phyloP scores from a whole-genome alignment of 257 asterid genomes.

The Ehretia macrophylla region DNA sequence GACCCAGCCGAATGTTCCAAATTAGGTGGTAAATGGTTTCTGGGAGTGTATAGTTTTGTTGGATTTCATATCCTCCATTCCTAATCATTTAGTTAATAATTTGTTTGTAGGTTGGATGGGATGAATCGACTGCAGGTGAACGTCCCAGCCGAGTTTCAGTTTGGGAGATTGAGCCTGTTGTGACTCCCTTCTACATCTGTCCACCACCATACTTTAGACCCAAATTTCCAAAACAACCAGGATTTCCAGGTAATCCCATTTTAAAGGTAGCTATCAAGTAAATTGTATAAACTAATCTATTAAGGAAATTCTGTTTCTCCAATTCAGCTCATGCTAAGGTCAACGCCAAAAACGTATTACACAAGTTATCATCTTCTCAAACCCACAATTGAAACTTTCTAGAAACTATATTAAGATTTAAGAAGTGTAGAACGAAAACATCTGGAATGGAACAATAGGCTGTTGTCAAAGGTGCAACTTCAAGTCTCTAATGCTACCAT shows the following conservation, averaged over 20 bases:
- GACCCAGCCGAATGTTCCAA: too few relatives aligned
- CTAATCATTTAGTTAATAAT: conserved; percentile 7
- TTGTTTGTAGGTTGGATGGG: conserved; percentile 88
- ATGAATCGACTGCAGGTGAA: conserved; percentile 96
- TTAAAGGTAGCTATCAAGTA: background rate
- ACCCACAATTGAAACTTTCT: too few relatives aligned
- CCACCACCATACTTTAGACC: conserved; percentile 96
- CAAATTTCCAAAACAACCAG: conserved; percentile 68
- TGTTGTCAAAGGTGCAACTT: too few relatives aligned
- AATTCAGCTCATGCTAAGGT: too few relatives aligned
- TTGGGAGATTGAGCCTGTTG: conserved; percentile 94
- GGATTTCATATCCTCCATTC: background rate
- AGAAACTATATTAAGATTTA: too few relatives aligned
- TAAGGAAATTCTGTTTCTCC: background rate
- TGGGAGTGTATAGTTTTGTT: background rate
- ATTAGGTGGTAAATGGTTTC: background rate
- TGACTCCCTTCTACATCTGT: conserved; percentile 89
- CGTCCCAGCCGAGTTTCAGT: conserved; percentile 86
- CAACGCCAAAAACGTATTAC: too few relatives aligned
- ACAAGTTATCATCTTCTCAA: too few relatives aligned
- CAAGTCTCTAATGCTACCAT: too few relatives aligned
- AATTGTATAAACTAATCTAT: background rate
- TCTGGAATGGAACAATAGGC: too few relatives aligned
- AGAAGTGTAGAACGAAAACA: too few relatives aligned
- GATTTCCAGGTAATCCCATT: conserved; percentile 55